phyloP scores from a whole-genome alignment of 352 stramenopile genomes.

The Globisporangium yorkense region DNA sequence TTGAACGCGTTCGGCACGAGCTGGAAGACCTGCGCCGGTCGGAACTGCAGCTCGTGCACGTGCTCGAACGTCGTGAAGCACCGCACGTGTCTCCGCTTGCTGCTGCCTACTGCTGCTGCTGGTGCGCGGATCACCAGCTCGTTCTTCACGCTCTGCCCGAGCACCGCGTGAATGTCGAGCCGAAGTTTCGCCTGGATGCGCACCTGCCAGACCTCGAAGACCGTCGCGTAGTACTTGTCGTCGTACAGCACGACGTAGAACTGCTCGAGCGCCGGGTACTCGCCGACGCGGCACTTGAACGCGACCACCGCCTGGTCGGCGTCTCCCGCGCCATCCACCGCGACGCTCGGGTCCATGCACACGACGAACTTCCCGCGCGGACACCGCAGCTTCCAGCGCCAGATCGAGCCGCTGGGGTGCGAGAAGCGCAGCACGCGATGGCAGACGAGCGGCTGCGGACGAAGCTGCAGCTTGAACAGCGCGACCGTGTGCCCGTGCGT shows the following conservation, averaged over 20 bases:
- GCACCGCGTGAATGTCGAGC: constrained; percentile 81
- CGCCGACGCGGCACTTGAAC: constrained; percentile 85
- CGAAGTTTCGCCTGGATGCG: constrained; percentile 67
- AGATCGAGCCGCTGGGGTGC: constrained; percentile 46
- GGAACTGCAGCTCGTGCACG: constrained; percentile 54
- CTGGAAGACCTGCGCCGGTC: constrained; percentile 75
- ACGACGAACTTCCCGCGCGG: constrained; percentile 51
- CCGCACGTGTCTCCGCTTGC: constrained; percentile 20
- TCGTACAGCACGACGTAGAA: constrained; percentile 91
- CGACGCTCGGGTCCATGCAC: constrained; percentile 66
- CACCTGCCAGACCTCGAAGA: constrained; percentile 85
- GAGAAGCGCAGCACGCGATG: constrained; percentile 79
- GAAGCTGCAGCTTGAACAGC: constrained; percentile 84
- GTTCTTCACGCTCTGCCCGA: constrained; percentile 78
- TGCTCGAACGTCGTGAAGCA: constrained; percentile 50
- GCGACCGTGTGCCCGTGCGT: constrained; percentile 88
- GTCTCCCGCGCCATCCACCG: constrained; percentile 29
- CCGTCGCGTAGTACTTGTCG: constrained; percentile 72
- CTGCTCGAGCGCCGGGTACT: constrained; percentile 80
- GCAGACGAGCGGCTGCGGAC: constrained; percentile 69
- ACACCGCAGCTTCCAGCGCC: constrained; percentile 46
- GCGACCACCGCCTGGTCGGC: constrained; percentile 11
- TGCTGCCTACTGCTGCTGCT: not conserved
- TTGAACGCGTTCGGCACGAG: constrained; percentile 90
- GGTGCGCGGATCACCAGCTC: constrained; percentile 85